phyloP scores from a whole-genome alignment of 164 flowering plant genomes.

The Warburgia ugandensis region DNA sequence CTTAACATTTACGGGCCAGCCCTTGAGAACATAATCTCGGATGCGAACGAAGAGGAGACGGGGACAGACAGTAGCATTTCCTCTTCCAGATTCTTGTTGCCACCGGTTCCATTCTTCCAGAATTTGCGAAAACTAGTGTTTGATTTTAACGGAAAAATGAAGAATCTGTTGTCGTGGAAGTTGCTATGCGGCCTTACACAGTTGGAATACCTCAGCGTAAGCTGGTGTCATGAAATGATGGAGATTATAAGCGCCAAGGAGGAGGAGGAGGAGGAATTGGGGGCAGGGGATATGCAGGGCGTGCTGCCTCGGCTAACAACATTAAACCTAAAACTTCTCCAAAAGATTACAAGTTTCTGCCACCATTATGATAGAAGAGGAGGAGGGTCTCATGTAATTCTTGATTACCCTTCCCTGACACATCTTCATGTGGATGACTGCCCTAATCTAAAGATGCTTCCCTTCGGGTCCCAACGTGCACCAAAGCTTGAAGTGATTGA shows the following conservation, averaged over 20 bases:
- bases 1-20: background rate
- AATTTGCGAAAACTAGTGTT: background rate
- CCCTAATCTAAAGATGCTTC: constrained; percentile 1
- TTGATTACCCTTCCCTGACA: constrained; percentile 5
- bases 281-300: too few species aligned
- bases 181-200: too few species aligned
- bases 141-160: background rate
- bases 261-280: constrained; percentile 2
- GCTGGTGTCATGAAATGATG: background rate
- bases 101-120: background rate
- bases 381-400: background rate
- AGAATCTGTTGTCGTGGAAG: background rate
- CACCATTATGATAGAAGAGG: too few species aligned
- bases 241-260: background rate
- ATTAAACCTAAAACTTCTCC: background rate
- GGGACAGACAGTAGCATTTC: background rate
- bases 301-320: constrained; percentile 2
- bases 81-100: background rate
- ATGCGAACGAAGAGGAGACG: background rate
- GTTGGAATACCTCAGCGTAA: background rate
- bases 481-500: constrained; percentile 3
- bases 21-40: too few species aligned
- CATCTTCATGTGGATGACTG: background rate
- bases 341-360: constrained; percentile 2
- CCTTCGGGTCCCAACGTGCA: background rate